Conservation (phyloP, 306 rosid species). For the Echinosophora koreensis region DNA sequence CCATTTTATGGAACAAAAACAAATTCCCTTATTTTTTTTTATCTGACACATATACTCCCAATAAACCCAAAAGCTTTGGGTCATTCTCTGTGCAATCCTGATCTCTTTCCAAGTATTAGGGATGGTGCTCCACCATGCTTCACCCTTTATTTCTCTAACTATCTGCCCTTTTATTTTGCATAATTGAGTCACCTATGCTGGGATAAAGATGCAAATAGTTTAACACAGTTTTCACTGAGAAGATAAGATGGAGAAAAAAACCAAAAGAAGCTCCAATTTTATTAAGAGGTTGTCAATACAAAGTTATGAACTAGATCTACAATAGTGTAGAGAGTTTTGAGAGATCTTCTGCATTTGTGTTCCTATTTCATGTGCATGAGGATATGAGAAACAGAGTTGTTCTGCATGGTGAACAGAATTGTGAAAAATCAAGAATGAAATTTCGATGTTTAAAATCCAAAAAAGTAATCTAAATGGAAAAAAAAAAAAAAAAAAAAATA, state of each 20-base stretch:
- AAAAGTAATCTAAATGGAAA: background rate
- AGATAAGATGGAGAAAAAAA: background rate
- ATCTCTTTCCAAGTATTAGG: background rate
- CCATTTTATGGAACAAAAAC: too few species aligned
- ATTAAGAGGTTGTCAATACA: slow-evolving; percentile 3
- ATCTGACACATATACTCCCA: background rate
- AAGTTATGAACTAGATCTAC: background rate
- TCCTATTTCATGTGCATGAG: background rate
- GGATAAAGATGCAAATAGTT: slow-evolving; percentile 15
- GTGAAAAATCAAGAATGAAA: slow-evolving; percentile 1
- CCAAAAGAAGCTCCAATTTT: slow-evolving; percentile 1
- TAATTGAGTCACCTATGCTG: background rate
- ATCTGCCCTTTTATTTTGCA: background rate
- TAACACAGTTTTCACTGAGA: slow-evolving; percentile 16
- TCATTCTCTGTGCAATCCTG: slow-evolving; percentile 3
- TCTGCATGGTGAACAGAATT: background rate
- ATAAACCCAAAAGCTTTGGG: background rate
- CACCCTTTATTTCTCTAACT: background rate
- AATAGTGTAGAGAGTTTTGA: background rate
- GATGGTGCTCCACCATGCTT: background rate
- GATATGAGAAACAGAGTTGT: background rate
- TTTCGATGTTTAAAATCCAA: background rate
- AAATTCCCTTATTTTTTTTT: background rate
- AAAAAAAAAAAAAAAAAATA: background rate
- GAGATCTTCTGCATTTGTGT: slow-evolving; percentile 3